phyloP scores from a whole-genome alignment of 371 early-diverging fungal species.

The Circinella minor region DNA sequence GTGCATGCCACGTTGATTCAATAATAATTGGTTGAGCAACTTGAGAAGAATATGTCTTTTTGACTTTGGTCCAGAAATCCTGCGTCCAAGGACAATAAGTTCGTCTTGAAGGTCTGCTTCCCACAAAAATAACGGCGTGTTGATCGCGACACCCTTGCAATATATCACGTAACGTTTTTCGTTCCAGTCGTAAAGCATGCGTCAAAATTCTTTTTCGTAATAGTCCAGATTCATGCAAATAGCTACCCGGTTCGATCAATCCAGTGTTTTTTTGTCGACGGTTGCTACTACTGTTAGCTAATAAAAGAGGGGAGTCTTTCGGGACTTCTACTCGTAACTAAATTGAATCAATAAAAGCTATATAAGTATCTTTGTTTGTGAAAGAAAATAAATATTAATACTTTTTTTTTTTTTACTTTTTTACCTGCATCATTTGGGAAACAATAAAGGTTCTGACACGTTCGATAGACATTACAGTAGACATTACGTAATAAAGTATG shows the following conservation, averaged over 20 bases:
- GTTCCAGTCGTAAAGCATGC: constrained; percentile 2
- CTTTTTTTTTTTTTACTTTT: background rate
- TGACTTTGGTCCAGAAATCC: constrained; percentile 10
- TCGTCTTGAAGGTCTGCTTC: background rate
- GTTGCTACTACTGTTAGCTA: background rate
- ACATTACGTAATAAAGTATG: background rate
- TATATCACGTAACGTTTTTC: constrained; percentile 18
- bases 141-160: background rate
- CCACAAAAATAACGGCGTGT: constrained; percentile 13
- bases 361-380: no score
- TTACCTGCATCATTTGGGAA: constrained; percentile 18
- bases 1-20: constrained; percentile 22
- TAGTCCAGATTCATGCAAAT: constrained; percentile 3
- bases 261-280: no score
- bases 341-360: no score
- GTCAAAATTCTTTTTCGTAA: constrained; percentile 12
- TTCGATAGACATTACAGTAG: background rate
- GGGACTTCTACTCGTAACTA: constrained; percentile 8
- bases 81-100: constrained; percentile 5
- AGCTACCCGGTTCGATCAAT: constrained; percentile 7
- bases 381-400: no score
- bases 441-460: background rate
- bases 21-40: constrained; percentile 19
- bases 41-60: background rate
- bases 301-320: constrained; percentile 9